Percentiles rank a stretch among this genome's conserved stretches.
These are phyloP conservation scores for Amanita thiersii DNA, from an alignment of 768 basidiomycete genomes.

Conservation along the genomic window DNA sequence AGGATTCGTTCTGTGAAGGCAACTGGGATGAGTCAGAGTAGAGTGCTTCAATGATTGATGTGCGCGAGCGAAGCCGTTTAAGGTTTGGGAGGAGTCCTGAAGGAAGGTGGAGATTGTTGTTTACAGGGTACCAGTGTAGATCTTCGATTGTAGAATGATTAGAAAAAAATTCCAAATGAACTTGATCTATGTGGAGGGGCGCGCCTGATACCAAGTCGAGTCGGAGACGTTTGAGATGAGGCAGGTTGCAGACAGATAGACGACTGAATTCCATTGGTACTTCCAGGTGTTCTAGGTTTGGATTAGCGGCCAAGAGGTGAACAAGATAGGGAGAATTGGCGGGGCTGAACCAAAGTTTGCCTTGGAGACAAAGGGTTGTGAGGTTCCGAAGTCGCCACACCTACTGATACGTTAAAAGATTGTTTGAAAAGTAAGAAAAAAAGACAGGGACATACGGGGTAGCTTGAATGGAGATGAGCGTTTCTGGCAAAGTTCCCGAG, in stretches of 20 bases:
- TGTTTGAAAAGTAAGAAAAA: background rate
- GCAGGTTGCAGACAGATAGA: slow-evolving; percentile 29
- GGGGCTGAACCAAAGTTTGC: slow-evolving; percentile 22
- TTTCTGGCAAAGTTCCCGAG: slow-evolving; percentile 30
- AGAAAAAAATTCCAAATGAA: slow-evolving; percentile 30
- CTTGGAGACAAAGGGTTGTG: slow-evolving; percentile 19
- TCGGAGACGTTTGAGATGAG: slow-evolving; percentile 30
- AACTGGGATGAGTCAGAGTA: slow-evolving; percentile 14
- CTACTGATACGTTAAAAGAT: slow-evolving; percentile 11
- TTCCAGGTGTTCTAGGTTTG: slow-evolving; percentile 30
- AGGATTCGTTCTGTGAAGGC: slow-evolving; percentile 5
- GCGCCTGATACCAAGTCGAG: slow-evolving; percentile 34
- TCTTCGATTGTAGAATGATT: slow-evolving; percentile 39
- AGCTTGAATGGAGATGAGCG: slow-evolving; percentile 24
- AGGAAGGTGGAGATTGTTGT: slow-evolving; percentile 20
- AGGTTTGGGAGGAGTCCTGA: slow-evolving; percentile 32
- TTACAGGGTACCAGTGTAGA: slow-evolving; percentile 36
- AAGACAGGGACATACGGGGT: slow-evolving; percentile 26
- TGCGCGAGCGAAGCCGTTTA: slow-evolving; percentile 25
- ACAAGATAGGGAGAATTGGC: slow-evolving; percentile 22
- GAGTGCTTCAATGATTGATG: slow-evolving; percentile 26
- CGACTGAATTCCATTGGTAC: slow-evolving; percentile 37
- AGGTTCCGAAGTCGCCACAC: slow-evolving; percentile 23
- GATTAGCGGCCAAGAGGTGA: slow-evolving; percentile 19
- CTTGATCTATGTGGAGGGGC: slow-evolving; percentile 23